Conservation (phyloP, 2,329 filamentous ascomycete species). For the Claviceps maximensis region DNA sequence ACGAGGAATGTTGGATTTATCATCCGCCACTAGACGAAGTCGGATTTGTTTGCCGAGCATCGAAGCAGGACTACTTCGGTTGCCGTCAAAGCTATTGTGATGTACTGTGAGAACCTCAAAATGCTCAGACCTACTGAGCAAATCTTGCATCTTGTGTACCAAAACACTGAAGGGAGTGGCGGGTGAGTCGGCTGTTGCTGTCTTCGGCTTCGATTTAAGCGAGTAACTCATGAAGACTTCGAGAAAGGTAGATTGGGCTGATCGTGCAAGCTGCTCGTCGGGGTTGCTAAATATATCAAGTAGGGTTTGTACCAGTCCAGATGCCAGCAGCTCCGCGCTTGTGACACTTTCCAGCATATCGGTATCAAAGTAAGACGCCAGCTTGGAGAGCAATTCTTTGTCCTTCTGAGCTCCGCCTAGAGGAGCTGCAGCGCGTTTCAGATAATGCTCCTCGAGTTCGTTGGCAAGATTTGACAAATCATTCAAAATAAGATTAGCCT, state of each 20-base stretch:
- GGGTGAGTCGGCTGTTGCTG: conserved; percentile 52
- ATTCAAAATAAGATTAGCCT: conserved; percentile 62
- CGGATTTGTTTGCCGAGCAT: conserved; percentile 96
- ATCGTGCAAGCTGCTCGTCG: conserved; percentile 44
- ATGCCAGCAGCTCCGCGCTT: conserved; percentile 85
- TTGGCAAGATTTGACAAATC: conserved; percentile 58
- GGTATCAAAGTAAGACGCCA: conserved; percentile 77
- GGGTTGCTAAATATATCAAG: conserved; percentile 69
- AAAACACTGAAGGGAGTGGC: conserved; percentile 80
- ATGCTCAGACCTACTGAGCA: conserved; percentile 91
- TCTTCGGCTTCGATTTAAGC: conserved; percentile 52
- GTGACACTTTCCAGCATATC: conserved; percentile 88
- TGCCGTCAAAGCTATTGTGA: conserved; percentile 80
- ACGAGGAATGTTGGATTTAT: conserved; percentile 77
- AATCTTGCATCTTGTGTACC: conserved; percentile 86
- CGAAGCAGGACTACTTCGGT: conserved; percentile 78
- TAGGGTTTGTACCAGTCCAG: conserved; percentile 74
- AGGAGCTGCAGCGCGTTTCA: conserved; percentile 35
- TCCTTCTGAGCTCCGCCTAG: conserved; percentile 32
- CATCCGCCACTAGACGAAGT: conserved; percentile 76
- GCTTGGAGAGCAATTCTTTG: conserved; percentile 53
- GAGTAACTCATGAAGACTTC: conserved; percentile 80
- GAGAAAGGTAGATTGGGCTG: conserved; percentile 72
- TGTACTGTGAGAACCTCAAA: conserved; percentile 96
- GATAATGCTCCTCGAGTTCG: conserved; percentile 61